Evolutionary conservation across 2,329 filamentous ascomycete genomes (phyloP).

Genomic region (Hypoxylon sp.): DNA sequence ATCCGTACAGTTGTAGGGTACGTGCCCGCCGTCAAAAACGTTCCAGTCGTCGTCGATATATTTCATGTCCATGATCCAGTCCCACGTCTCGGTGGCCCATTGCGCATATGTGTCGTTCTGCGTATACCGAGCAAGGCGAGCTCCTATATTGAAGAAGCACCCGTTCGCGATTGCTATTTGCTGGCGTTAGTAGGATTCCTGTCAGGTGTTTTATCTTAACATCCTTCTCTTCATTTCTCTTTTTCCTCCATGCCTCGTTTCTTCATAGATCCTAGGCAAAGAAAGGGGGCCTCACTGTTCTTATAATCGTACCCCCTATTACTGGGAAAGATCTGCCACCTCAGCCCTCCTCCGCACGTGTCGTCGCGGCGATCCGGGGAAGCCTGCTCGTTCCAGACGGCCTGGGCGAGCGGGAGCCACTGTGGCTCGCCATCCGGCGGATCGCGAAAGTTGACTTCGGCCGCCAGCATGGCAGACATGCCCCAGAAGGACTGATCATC

Average conservation of each 20-base stretch:
- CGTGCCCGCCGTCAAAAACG: slow-evolving; percentile 65
- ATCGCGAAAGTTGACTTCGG: slow-evolving; percentile 72
- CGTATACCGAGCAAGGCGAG: slow-evolving; percentile 75
- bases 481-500: slow-evolving; percentile 76
- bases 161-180: slow-evolving; percentile 61
- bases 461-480: slow-evolving; percentile 72
- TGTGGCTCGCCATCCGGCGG: slow-evolving; percentile 63
- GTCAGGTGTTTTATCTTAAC: not conserved
- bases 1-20: slow-evolving; percentile 60
- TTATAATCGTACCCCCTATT: slow-evolving; percentile 68
- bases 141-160: slow-evolving; percentile 64
- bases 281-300: slow-evolving; percentile 54
- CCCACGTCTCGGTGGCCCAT: slow-evolving; percentile 71
- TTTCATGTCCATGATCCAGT: slow-evolving; percentile 63
- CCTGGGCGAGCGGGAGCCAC: slow-evolving; percentile 76
- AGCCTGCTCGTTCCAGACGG: slow-evolving; percentile 74
- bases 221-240: not conserved
- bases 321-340: slow-evolving; percentile 76
- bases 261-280: not conserved
- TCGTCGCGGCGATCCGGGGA: slow-evolving; percentile 67
- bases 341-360: slow-evolving; percentile 72
- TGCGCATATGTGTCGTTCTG: slow-evolving; percentile 73
- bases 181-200: slow-evolving; percentile 24
- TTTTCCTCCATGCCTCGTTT: not conserved
- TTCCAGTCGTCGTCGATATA: slow-evolving; percentile 62